Evolutionary conservation across 2,329 filamentous ascomycete genomes (phyloP).

Genomic region (Penicillium sp.): DNA sequence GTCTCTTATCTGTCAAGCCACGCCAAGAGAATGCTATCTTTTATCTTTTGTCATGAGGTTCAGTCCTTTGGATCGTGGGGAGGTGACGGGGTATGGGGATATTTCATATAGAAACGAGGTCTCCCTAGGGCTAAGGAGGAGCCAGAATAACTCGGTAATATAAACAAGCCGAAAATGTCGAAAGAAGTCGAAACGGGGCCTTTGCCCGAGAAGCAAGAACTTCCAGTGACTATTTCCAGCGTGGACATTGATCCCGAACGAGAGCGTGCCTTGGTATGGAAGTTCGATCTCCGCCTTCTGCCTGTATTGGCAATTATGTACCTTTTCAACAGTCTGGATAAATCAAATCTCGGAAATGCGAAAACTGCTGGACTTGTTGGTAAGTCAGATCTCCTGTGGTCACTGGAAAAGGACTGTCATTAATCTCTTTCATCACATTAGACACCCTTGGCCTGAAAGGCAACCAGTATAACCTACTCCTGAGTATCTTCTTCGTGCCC

Average conservation of each 20-base stretch:
- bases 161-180: background rate
- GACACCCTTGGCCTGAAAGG: constrained; percentile 25
- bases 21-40: background rate
- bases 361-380: constrained; percentile 29
- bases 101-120: background rate
- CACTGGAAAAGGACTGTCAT: background rate
- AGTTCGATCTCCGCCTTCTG: constrained; percentile 49
- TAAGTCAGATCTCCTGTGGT: background rate
- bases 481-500: constrained; percentile 32
- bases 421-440: constrained; percentile 6
- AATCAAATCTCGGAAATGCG: constrained; percentile 40
- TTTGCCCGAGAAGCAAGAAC: constrained; percentile 13
- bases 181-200: background rate
- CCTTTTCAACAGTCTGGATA: constrained; percentile 52
- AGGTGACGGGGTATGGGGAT: background rate
- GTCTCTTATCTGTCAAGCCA: background rate
- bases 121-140: background rate
- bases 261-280: constrained; percentile 51
- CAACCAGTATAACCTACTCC: constrained; percentile 30
- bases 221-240: constrained; percentile 15
- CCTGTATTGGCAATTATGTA: constrained; percentile 60
- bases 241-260: constrained; percentile 39
- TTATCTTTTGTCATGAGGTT: background rate
- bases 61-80: background rate
- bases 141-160: background rate